These are phyloP conservation scores for Trichoderma harzianum DNA, from an alignment of 2,329 filamentous ascomycete genomes.

Conservation along the genomic window DNA sequence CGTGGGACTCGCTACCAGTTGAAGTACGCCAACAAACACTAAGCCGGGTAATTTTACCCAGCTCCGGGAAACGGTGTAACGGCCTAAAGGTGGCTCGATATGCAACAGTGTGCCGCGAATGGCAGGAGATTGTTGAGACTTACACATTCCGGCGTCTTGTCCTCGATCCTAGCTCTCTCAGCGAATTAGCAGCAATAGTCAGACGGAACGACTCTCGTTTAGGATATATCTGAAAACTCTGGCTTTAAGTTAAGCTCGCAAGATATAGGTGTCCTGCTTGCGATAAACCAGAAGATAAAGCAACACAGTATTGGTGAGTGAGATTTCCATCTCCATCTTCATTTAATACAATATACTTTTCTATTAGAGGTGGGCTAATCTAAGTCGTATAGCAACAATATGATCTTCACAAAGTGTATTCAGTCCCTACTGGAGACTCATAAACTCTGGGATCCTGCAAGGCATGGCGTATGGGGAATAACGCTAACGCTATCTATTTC, in stretches of 20 bases:
- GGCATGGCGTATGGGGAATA: not conserved
- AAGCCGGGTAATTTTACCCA: not conserved
- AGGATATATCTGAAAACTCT: not conserved
- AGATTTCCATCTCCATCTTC: not conserved
- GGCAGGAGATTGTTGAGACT: not conserved
- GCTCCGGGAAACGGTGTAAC: not conserved
- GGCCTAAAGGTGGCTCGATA: not conserved
- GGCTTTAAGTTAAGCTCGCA: not conserved
- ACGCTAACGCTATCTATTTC: slow-evolving; percentile 1
- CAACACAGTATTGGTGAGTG: not conserved
- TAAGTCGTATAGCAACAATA: not conserved
- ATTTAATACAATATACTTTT: not conserved
- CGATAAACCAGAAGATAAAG: not conserved
- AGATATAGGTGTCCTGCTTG: not conserved
- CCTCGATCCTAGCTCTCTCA: not conserved
- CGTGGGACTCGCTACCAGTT: not conserved
- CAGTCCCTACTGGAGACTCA: not conserved
- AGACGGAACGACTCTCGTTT: not conserved
- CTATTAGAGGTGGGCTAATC: not conserved
- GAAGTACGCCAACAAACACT: not conserved
- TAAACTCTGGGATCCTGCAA: not conserved
- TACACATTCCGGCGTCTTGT: slow-evolving; percentile 1
- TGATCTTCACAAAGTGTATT: slow-evolving; percentile 4
- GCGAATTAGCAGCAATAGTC: not conserved
- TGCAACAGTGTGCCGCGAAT: slow-evolving; percentile 1